Percentiles rank a stretch among this genome's conserved stretches.
phyloP scores from a whole-genome alignment of 257 asterid genomes.

The Echium plantagineum region DNA sequence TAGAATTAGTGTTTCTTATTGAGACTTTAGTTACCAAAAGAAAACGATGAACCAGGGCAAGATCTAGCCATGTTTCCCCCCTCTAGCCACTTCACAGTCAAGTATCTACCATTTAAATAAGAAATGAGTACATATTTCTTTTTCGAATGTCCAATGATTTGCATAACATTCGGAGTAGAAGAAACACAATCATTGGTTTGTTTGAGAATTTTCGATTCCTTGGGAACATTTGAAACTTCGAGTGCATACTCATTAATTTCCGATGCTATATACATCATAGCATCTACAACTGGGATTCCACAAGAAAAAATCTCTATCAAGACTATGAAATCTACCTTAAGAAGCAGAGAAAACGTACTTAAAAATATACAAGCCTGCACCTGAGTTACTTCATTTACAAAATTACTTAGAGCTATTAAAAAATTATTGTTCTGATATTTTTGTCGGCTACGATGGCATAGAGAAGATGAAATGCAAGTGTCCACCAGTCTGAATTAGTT shows the following conservation, averaged over 20 bases:
- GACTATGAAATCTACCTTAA: neutral
- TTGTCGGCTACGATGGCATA: neutral
- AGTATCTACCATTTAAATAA: neutral
- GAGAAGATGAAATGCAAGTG: neutral
- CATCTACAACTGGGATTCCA: neutral
- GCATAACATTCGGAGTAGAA: neutral
- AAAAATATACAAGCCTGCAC: neutral
- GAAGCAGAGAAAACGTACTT: neutral
- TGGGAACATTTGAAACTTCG: neutral
- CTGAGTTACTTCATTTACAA: no score
- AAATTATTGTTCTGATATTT: neutral
- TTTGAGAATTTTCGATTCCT: neutral
- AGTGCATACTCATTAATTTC: no score
- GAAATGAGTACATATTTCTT: neutral
- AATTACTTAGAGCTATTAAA: neutral
- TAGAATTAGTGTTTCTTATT: no score
- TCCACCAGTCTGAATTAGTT: neutral
- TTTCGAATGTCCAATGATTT: no score
- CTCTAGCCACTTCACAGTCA: neutral
- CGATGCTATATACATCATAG: neutral
- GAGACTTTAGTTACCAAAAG: no score
- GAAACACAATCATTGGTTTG: neutral
- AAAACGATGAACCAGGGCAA: neutral
- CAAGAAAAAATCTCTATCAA: no score
- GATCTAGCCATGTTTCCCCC: neutral